Evolutionary conservation across 2,329 filamentous ascomycete genomes (phyloP).

Genomic region (Stromatinia cepivora): DNA sequence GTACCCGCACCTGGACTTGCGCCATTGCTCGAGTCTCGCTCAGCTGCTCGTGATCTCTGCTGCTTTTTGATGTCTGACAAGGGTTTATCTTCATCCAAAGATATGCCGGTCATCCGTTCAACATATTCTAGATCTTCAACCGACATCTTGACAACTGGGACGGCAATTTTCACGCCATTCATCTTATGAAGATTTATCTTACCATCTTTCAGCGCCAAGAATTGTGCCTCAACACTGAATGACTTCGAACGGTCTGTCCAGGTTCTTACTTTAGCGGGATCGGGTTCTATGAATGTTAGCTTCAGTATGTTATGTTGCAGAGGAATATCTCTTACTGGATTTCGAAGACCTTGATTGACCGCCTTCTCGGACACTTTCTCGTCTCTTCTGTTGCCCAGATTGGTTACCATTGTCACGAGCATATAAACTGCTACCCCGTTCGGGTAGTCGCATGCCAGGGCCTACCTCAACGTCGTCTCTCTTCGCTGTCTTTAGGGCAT

Average conservation of each 20-base stretch:
- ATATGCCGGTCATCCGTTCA: constrained; percentile 81
- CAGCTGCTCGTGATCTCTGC: constrained; percentile 31
- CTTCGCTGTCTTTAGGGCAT: constrained; percentile 64
- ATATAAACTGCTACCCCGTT: constrained; percentile 76
- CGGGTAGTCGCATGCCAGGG: constrained; percentile 71
- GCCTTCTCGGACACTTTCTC: constrained; percentile 65
- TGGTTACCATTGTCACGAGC: constrained; percentile 66
- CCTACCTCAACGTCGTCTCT: constrained; percentile 72
- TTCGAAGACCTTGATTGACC: constrained; percentile 59
- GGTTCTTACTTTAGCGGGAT: constrained; percentile 76
- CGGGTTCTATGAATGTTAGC: constrained; percentile 63
- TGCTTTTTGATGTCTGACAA: constrained; percentile 73
- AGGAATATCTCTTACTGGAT: constrained; percentile 61
- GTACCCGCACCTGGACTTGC: constrained; percentile 64
- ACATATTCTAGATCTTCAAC: constrained; percentile 93
- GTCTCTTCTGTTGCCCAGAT: constrained; percentile 69
- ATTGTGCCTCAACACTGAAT: constrained; percentile 97
- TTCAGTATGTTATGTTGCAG: not conserved
- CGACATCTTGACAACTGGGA: constrained; percentile 94
- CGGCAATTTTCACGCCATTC: constrained; percentile 97
- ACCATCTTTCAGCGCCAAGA: constrained; percentile 88
- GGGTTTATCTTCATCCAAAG: constrained; percentile 88
- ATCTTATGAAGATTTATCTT: constrained; percentile 98
- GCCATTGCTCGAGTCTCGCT: constrained; percentile 34
- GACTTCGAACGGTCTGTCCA: constrained; percentile 96